These are phyloP conservation scores for Heliamphora pulchella DNA, from an alignment of 179 eudicot genomes.

Conservation along the genomic window DNA sequence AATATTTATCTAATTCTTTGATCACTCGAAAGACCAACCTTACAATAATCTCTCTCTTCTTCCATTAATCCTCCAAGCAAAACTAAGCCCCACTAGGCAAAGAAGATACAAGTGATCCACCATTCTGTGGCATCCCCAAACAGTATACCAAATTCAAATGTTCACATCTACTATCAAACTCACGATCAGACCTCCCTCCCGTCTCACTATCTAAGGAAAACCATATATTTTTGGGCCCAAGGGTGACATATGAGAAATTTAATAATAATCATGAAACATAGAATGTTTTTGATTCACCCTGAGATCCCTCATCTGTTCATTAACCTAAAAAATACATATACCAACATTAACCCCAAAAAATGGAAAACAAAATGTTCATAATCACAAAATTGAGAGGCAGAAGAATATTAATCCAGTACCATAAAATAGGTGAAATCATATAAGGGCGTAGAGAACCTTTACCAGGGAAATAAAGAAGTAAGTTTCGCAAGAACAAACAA, in stretches of 20 bases:
- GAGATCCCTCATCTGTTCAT: background rate
- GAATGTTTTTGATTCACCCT: background rate
- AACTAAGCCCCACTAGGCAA: background rate
- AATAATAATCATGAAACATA: background rate
- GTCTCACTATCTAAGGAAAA: background rate
- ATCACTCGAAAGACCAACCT: background rate
- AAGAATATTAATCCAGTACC: background rate
- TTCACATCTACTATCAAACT: too few relatives aligned
- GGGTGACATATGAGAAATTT: background rate
- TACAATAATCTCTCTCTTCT: background rate
- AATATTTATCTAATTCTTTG: background rate
- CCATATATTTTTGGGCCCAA: background rate
- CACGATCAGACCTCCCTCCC: background rate
- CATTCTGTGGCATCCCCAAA: background rate
- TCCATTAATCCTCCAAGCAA: background rate
- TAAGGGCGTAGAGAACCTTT: conserved; percentile 15
- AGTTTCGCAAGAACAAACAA: conserved; percentile 48
- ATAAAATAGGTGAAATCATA: conserved; percentile 7
- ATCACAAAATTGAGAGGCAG: background rate
- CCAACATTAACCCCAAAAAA: background rate
- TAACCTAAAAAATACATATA: background rate
- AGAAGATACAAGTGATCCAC: conserved; percentile 5
- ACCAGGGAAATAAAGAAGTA: conserved; percentile 81
- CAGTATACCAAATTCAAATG: too few relatives aligned
- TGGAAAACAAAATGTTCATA: background rate